Percentiles rank a stretch among this genome's conserved stretches.
These are phyloP conservation scores for Trichophyton simii DNA, from an alignment of 2,329 filamentous ascomycete species.

Conservation along the genomic window DNA sequence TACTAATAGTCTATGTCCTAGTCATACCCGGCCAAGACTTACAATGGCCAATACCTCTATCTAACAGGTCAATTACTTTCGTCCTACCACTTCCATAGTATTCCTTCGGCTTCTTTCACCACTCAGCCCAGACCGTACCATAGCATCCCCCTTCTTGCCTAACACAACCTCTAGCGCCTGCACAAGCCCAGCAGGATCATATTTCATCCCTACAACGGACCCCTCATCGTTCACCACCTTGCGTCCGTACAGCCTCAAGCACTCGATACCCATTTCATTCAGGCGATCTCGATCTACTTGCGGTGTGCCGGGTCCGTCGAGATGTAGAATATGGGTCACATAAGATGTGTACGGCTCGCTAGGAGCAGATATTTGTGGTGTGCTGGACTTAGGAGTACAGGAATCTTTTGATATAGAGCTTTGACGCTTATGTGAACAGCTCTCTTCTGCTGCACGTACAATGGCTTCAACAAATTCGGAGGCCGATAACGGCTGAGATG, in stretches of 20 bases:
- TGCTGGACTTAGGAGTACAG: background rate
- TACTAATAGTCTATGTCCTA: background rate
- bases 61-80: constrained; percentile 3
- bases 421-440: constrained; percentile 37
- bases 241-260: constrained; percentile 63
- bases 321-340: constrained; percentile 71
- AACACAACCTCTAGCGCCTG: constrained; percentile 68
- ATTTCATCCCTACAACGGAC: constrained; percentile 46
- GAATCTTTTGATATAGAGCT: background rate
- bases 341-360: constrained; percentile 44
- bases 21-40: background rate
- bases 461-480: constrained; percentile 74
- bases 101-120: constrained; percentile 45
- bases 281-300: constrained; percentile 55
- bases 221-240: constrained; percentile 37
- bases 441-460: constrained; percentile 59
- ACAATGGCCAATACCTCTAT: background rate
- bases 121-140: constrained; percentile 28
- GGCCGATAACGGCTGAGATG: constrained; percentile 52
- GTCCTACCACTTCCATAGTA: constrained; percentile 32
- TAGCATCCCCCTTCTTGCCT: constrained; percentile 48
- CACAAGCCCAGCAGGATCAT: constrained; percentile 62
- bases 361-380: constrained; percentile 26
- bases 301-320: constrained; percentile 60
- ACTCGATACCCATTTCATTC: constrained; percentile 57